Evolutionary conservation across 192 early-diverging fungal species (phyloP).

Genomic region (Rhizoclosmatium globosum): DNA sequence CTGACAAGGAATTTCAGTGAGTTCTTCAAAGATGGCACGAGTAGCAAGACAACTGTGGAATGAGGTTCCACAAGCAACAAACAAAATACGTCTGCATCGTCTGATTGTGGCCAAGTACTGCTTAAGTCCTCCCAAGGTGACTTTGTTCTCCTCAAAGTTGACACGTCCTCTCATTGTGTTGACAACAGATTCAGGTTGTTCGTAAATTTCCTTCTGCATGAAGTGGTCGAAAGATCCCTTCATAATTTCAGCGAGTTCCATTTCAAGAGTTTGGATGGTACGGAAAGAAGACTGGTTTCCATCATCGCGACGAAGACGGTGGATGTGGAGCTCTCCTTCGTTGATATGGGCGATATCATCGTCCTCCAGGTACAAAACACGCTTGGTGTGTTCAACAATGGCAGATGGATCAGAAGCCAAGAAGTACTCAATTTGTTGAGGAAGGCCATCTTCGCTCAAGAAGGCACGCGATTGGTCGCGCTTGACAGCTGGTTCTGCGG

Average conservation of each 20-base stretch:
- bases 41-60: slow-evolving; percentile 95
- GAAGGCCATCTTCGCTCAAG: slow-evolving; percentile 90
- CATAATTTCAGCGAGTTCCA: slow-evolving; percentile 98
- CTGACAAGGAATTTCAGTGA: slow-evolving; percentile 94
- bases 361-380: slow-evolving; percentile 97
- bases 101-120: slow-evolving; percentile 92
- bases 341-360: slow-evolving; percentile 98
- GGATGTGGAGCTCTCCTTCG: slow-evolving; percentile 95
- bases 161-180: slow-evolving; percentile 99
- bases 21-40: slow-evolving; percentile 96
- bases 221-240: slow-evolving; percentile 98
- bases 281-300: slow-evolving; percentile 85
- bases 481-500: slow-evolving; percentile 67
- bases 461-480: slow-evolving; percentile 95
- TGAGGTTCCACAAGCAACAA: slow-evolving; percentile 95
- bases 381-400: slow-evolving; percentile 98
- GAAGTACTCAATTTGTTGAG: slow-evolving; percentile 98
- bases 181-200: slow-evolving; percentile 98
- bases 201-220: slow-evolving; percentile 99
- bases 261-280: slow-evolving; percentile 98
- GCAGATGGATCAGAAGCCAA: slow-evolving; percentile 97
- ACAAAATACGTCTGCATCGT: slow-evolving; percentile 94
- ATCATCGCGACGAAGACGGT: slow-evolving; percentile 96
- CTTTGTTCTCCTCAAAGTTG: slow-evolving; percentile 92
- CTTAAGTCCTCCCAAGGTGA: slow-evolving; percentile 94